phyloP scores from a whole-genome alignment of 2,329 filamentous ascomycete genomes.

The Epichloe brachyelytri region DNA sequence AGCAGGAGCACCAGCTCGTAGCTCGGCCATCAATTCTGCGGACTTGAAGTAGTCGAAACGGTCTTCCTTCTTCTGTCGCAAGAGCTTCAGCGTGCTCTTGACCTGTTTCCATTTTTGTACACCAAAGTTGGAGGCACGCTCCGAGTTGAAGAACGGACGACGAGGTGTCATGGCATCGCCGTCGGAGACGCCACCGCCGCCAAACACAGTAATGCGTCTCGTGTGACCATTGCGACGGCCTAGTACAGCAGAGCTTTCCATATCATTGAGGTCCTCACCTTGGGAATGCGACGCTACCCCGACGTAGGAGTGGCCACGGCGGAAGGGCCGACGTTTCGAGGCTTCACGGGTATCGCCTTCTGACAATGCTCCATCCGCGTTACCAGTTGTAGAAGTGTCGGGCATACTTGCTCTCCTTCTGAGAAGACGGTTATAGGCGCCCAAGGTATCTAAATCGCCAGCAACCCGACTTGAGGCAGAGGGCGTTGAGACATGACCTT shows the following conservation, averaged over 20 bases:
- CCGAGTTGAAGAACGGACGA: conserved; percentile 46
- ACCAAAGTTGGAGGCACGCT: conserved; percentile 59
- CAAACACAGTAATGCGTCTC: conserved; percentile 52
- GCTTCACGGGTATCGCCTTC: conserved; percentile 63
- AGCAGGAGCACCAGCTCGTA: conserved; percentile 83
- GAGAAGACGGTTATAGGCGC: conserved; percentile 36
- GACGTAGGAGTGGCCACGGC: conserved; percentile 47
- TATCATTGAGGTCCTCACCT: conserved; percentile 37
- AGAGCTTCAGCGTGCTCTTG: conserved; percentile 71
- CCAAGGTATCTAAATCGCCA: conserved; percentile 27
- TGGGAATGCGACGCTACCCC: conserved; percentile 31
- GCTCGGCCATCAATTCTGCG: conserved; percentile 87
- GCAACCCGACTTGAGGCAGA: conserved; percentile 44
- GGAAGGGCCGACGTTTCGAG: conserved; percentile 34
- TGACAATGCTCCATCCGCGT: conserved; percentile 50
- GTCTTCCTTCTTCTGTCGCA: conserved; percentile 74
- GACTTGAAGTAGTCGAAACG: conserved; percentile 91
- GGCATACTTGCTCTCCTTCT: conserved; percentile 54
- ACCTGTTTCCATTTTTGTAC: conserved; percentile 86
- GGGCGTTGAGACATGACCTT: conserved; percentile 49
- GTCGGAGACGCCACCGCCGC: conserved; percentile 51
- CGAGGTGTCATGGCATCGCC: conserved; percentile 44
- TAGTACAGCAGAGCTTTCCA: conserved; percentile 32
- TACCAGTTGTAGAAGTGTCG: conserved; percentile 33
- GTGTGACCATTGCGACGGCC: conserved; percentile 49